phyloP scores from a whole-genome alignment of 2,329 filamentous ascomycete species.

The Trichophyton schoenleinii region DNA sequence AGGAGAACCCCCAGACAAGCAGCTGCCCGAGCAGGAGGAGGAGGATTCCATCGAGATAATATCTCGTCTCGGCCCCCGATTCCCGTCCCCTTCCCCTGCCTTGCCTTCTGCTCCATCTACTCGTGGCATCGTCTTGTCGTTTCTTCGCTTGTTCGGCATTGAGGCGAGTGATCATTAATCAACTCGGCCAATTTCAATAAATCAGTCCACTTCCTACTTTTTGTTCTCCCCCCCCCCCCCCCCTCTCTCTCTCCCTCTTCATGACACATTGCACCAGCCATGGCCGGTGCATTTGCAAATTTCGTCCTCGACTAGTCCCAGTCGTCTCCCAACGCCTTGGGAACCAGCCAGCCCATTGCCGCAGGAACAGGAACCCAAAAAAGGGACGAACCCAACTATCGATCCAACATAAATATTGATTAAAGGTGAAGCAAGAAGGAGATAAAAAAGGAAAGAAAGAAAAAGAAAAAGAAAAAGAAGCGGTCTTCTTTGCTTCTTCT shows the following conservation, averaged over 20 bases:
- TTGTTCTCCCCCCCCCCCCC: no score
- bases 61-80: neutral
- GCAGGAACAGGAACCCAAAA: conserved; percentile 1
- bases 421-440: neutral
- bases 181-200: neutral
- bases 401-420: neutral
- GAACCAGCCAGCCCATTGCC: neutral
- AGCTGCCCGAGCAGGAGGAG: no score
- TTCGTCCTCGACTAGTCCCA: neutral
- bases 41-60: no score
- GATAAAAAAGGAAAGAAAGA: neutral
- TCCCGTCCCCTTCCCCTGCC: neutral
- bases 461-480: no score
- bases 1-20: no score
- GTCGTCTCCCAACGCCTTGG: neutral
- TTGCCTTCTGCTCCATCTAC: neutral
- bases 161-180: neutral
- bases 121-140: neutral
- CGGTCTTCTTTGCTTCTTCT: neutral
- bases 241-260: neutral
- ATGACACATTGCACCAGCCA: neutral
- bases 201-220: neutral
- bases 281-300: neutral
- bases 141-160: neutral
- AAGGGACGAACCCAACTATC: neutral